These are phyloP conservation scores for Leccinum olivaceopallidum DNA, from an alignment of 768 basidiomycete genomes.

Conservation along the genomic window DNA sequence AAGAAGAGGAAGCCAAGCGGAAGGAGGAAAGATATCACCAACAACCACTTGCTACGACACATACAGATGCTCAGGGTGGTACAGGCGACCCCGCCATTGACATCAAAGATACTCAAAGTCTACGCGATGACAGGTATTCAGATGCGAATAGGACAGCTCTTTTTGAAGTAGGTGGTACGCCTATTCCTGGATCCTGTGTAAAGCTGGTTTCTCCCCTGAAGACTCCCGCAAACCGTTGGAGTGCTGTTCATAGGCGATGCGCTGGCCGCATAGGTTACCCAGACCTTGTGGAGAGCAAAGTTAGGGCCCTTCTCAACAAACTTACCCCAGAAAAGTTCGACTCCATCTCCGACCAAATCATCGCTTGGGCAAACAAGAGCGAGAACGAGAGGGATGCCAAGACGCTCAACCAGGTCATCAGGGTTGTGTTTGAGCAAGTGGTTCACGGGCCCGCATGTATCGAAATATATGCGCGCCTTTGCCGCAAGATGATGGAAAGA, in stretches of 20 bases:
- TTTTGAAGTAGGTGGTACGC: no score
- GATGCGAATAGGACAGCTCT: no score
- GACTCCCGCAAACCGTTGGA: no score
- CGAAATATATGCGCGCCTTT: slow-evolving; percentile 96
- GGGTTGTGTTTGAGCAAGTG: slow-evolving; percentile 95
- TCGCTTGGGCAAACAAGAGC: slow-evolving; percentile 92
- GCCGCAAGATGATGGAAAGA: slow-evolving; percentile 94
- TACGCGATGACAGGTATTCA: no score
- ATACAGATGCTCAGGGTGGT: no score
- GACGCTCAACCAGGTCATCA: slow-evolving; percentile 97
- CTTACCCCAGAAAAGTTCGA: slow-evolving; percentile 97
- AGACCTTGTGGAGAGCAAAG: slow-evolving; percentile 52
- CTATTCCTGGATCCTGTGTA: no score
- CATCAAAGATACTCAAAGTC: no score
- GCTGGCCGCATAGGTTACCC: slow-evolving; percentile 40
- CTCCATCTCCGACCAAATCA: slow-evolving; percentile 93
- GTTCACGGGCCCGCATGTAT: slow-evolving; percentile 96
- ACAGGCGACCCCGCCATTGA: slow-evolving; percentile 19
- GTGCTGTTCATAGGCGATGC: no score
- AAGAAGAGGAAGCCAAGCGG: slow-evolving; percentile 45
- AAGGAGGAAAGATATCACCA: slow-evolving; percentile 37
- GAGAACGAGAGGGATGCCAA: slow-evolving; percentile 82
- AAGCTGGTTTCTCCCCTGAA: no score
- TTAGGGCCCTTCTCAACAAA: slow-evolving; percentile 91
- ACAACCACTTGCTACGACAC: no score